These are phyloP conservation scores for Solanum virginianum DNA, from an alignment of 257 asterid genomes.

Conservation along the genomic window DNA sequence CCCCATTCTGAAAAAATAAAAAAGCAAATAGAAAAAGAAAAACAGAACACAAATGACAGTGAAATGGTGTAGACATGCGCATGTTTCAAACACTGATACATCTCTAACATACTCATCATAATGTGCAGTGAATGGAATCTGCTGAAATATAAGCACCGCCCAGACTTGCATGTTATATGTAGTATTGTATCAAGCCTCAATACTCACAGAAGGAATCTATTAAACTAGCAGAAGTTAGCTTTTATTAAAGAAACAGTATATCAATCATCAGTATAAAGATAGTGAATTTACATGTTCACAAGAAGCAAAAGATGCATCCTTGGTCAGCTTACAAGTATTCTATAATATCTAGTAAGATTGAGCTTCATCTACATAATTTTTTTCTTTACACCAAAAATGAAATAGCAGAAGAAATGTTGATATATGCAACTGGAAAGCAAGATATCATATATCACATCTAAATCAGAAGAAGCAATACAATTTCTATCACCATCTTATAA, in stretches of 20 bases:
- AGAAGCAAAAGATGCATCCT: neutral
- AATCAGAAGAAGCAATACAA: neutral
- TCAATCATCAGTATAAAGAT: neutral
- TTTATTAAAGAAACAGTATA: neutral
- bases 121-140: neutral
- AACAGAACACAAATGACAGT: neutral
- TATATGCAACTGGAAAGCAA: neutral
- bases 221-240: too few relatives aligned
- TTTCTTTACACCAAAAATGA: neutral
- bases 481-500: neutral
- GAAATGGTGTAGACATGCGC: neutral
- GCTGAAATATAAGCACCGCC: neutral
- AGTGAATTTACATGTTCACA: neutral
- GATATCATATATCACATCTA: neutral
- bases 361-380: neutral
- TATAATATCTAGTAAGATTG: neutral
- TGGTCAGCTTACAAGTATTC: neutral
- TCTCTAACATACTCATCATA: neutral
- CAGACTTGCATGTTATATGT: neutral
- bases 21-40: neutral
- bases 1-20: neutral
- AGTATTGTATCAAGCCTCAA: neutral
- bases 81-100: neutral
- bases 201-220: neutral
- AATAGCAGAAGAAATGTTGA: neutral